Evolutionary conservation across 352 stramenopile genomes (phyloP).

Genomic region (Globisporangium recalcitrans): DNA sequence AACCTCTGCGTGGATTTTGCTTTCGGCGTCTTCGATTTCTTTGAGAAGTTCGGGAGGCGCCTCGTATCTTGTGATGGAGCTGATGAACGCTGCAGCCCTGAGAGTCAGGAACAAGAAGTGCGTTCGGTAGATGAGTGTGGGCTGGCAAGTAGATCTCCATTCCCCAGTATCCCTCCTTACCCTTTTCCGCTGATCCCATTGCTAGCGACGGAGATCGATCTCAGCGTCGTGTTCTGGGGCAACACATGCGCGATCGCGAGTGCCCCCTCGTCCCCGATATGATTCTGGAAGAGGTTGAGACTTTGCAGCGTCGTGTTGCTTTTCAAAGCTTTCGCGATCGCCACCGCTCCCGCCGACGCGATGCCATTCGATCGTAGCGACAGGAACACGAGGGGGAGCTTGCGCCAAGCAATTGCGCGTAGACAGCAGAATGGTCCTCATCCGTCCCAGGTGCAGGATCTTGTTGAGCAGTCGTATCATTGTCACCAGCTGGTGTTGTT

Average conservation of each 20-base stretch:
- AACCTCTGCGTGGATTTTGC: slow-evolving; percentile 54
- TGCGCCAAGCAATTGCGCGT: slow-evolving; percentile 34
- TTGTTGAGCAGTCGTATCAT: not conserved
- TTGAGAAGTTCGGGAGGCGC: slow-evolving; percentile 46
- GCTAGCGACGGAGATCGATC: slow-evolving; percentile 63
- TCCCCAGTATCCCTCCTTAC: slow-evolving; percentile 2
- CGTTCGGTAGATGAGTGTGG: not conserved
- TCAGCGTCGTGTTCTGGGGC: slow-evolving; percentile 48
- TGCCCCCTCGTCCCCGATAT: slow-evolving; percentile 45
- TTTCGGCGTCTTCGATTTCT: slow-evolving; percentile 55
- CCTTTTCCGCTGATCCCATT: slow-evolving; percentile 42
- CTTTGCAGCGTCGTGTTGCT: slow-evolving; percentile 46
- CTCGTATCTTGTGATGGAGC: slow-evolving; percentile 46
- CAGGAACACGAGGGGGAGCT: slow-evolving; percentile 42
- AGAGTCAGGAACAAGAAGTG: not conserved
- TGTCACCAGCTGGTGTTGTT: not conserved
- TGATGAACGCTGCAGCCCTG: slow-evolving; percentile 33
- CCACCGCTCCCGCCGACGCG: slow-evolving; percentile 24
- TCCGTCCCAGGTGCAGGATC: not conserved
- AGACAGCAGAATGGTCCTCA: slow-evolving; percentile 19
- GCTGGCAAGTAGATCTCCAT: too few relatives aligned
- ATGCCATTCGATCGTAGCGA: slow-evolving; percentile 69
- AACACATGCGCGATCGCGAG: slow-evolving; percentile 51
- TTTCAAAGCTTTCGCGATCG: slow-evolving; percentile 35
- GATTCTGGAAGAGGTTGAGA: slow-evolving; percentile 73